Conservation (phyloP, 768 basidiomycete species). For the Mycena haematopus region DNA sequence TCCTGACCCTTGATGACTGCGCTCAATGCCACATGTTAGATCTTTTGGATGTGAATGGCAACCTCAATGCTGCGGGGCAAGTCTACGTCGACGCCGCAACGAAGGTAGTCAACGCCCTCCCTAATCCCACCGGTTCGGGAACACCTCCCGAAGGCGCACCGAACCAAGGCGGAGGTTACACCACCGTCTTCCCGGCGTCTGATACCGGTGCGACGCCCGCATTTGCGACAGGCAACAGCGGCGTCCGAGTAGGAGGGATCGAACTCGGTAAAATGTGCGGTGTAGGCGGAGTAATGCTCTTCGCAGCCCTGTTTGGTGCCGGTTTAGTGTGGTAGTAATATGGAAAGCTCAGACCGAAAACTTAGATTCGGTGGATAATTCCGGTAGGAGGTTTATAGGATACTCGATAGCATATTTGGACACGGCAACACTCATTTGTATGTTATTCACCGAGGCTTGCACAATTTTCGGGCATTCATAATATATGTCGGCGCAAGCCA, state of each 20-base stretch:
- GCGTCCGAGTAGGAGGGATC: conserved; percentile 9
- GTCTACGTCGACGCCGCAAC: conserved; percentile 51
- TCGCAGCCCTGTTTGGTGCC: conserved; percentile 14
- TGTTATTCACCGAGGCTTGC: conserved; percentile 1
- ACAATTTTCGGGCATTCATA: conserved; percentile 8
- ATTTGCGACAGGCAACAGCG: conserved; percentile 25
- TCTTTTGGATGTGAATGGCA: conserved; percentile 50
- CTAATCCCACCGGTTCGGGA: conserved; percentile 29
- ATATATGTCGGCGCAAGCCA: conserved; percentile 3
- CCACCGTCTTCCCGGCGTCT: conserved; percentile 18
- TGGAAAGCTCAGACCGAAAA: neutral
- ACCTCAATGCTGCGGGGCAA: conserved; percentile 52
- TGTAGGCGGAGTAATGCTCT: conserved; percentile 1
- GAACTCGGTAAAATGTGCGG: neutral
- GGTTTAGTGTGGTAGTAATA: conserved; percentile 16
- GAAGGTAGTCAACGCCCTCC: conserved; percentile 40
- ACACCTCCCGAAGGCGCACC: neutral
- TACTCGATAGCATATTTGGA: conserved; percentile 12
- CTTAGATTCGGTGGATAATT: conserved; percentile 7
- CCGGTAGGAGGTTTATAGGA: neutral
- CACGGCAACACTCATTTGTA: conserved; percentile 25
- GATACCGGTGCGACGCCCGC: conserved; percentile 26
- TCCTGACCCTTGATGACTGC: neutral
- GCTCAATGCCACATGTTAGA: conserved; percentile 37
- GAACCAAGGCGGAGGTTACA: conserved; percentile 21